A percentile compares a stretch with the other conserved stretches of the same genome.
These are phyloP conservation scores for Fusarium ramigenum DNA, from an alignment of 2,329 filamentous ascomycete species.

Conservation along the genomic window DNA sequence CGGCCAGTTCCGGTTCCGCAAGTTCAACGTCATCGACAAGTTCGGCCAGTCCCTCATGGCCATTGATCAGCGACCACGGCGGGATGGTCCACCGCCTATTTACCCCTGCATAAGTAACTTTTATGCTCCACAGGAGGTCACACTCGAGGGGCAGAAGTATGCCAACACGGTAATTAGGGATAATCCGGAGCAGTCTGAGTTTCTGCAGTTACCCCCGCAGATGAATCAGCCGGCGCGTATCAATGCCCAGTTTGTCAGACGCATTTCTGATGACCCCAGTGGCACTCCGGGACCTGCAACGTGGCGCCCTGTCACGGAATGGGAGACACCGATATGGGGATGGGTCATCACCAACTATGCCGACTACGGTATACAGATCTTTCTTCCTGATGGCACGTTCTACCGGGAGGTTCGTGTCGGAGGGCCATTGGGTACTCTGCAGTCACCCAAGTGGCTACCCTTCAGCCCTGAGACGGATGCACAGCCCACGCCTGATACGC, in stretches of 20 bases:
- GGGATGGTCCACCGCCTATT: constrained; percentile 24
- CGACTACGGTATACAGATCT: constrained; percentile 54
- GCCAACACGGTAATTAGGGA: constrained; percentile 39
- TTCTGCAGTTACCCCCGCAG: constrained; percentile 52
- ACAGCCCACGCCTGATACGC: neutral
- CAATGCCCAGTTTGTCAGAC: constrained; percentile 48
- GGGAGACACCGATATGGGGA: constrained; percentile 54
- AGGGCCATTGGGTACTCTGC: constrained; percentile 38
- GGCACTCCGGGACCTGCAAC: neutral
- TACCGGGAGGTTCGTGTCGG: constrained; percentile 54
- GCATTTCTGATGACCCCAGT: neutral
- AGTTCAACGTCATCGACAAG: constrained; percentile 60
- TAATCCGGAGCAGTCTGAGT: constrained; percentile 43
- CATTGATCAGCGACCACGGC: constrained; percentile 37
- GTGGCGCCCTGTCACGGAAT: constrained; percentile 42
- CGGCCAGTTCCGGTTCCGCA: constrained; percentile 57
- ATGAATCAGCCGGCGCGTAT: constrained; percentile 53
- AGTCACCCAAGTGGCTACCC: constrained; percentile 47
- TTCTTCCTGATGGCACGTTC: constrained; percentile 52
- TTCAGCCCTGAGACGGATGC: constrained; percentile 36
- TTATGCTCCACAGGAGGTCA: constrained; percentile 43
- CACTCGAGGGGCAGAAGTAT: constrained; percentile 34
- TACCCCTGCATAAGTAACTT: constrained; percentile 50
- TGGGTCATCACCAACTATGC: constrained; percentile 55
- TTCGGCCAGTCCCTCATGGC: constrained; percentile 54